Base-by-base conservation (phyloP, 495 filamentous ascomycete genomes). In the Immersiella caudata region DNA sequence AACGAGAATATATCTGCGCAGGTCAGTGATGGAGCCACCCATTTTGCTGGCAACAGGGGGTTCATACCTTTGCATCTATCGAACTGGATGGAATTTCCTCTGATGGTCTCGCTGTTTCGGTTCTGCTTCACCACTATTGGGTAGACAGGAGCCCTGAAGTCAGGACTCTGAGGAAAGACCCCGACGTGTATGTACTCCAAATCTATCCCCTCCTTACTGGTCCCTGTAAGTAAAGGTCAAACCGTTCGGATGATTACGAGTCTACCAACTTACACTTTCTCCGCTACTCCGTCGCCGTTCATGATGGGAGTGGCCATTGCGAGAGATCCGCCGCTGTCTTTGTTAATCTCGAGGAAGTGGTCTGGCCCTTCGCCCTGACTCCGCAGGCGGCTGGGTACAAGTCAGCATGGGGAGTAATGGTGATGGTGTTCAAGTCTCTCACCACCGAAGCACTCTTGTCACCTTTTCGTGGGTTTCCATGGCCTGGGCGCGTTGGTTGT, bases 1-100 rank as follows among this genome's bases (percentile, higher is more conserved):
- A 69, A 69, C 20, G 21, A 50, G n/a, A 72, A 69, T 0, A 69
- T 60, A 40, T 65, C 70, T 67, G 24, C 8, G 0, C 20, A 14
- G 12, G 50, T 5, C 11, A 59, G 14, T 7, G 24, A 27, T n/a
- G 16, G 22, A 33, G 8, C 29, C 8, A 4, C 11, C 11, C 14
- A 12, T 5, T 2, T 46, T 12, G 40, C 2, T 46, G 40, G 40
- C 40, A 12, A 14, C 2, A 46, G 9, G 6, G 40, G 14, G 2
- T 12, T 4, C 40, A 14, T 46, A 14, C 40, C 40, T 46, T 12
- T 12, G 11, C 11, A 2, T 2, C 11, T 46, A 2, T 18, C 40
- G 14, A 46, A 46, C 40, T 46, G 22, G 1, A 35, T 56, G 4
- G 16, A 33, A 20, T 29, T 20, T 2, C 40, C 22, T 55, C 9